Percentiles rank a stretch among this genome's conserved stretches.
Evolutionary conservation across 2,329 filamentous ascomycete species (phyloP).

Genomic region (Cladosporium sp.): DNA sequence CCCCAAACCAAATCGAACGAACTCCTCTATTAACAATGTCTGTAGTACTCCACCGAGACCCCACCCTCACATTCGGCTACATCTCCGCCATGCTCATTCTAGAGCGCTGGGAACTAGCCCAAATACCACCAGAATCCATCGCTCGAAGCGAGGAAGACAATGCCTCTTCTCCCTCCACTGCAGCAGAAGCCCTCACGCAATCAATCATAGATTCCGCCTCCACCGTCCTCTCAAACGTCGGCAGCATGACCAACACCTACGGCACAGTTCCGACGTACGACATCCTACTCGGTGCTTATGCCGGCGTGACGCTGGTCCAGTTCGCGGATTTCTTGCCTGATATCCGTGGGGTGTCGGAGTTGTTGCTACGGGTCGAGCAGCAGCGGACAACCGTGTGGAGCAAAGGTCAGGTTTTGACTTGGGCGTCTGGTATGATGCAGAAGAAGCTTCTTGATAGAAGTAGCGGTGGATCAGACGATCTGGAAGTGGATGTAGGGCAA

Average conservation of each 20-base stretch:
- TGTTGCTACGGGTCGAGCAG: neutral
- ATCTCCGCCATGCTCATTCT: neutral
- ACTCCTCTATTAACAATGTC: neutral
- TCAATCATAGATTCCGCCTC: neutral
- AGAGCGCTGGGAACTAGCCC: neutral
- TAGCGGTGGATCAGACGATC: neutral
- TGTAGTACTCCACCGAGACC: neutral
- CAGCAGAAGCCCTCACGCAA: neutral
- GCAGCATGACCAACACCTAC: neutral
- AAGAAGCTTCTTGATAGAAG: neutral
- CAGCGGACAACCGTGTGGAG: neutral
- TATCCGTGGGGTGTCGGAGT: neutral
- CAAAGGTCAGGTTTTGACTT: neutral
- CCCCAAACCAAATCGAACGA: too few relatives aligned
- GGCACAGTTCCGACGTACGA: neutral
- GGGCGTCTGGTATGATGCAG: neutral
- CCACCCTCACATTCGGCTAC: neutral
- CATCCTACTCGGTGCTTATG: neutral
- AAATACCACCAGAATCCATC: neutral
- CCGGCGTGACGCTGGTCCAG: neutral
- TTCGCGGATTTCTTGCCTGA: neutral
- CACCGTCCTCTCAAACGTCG: neutral
- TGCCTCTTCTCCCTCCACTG: neutral
- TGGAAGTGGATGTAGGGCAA: neutral
- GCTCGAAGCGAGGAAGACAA: neutral